These are phyloP conservation scores for Fusarium sp. DNA, from an alignment of 2,329 filamentous ascomycete genomes.

Conservation along the genomic window DNA sequence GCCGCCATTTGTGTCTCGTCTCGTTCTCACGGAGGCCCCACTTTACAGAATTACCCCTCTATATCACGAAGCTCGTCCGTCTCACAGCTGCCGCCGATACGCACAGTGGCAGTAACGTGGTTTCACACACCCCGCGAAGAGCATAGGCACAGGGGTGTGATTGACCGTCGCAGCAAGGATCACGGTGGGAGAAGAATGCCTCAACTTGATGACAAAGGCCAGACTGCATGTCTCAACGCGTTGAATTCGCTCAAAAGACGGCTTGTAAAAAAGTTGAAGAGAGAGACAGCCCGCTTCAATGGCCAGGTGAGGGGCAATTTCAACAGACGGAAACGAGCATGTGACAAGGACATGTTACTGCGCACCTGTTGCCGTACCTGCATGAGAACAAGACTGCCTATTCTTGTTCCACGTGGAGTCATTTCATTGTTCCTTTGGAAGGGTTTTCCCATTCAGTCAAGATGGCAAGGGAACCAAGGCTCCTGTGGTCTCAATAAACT, in stretches of 20 bases:
- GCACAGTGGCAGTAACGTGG: conserved; percentile 25
- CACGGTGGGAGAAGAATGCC: conserved; percentile 14
- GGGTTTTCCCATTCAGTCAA: background rate
- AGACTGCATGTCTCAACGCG: conserved; percentile 23
- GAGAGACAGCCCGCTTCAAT: conserved; percentile 1
- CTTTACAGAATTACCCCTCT: conserved; percentile 36
- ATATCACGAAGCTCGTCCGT: conserved; percentile 17
- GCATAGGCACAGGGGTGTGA: conserved; percentile 37
- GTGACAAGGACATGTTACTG: conserved; percentile 15
- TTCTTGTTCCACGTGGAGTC: conserved; percentile 39
- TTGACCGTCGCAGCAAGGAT: conserved; percentile 16
- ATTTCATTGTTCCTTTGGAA: conserved; percentile 26
- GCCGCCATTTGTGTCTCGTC: conserved; percentile 24
- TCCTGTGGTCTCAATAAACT: conserved; percentile 13
- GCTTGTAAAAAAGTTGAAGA: conserved; percentile 7
- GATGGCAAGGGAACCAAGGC: conserved; percentile 17
- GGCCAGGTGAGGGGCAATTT: background rate
- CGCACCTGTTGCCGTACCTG: conserved; percentile 37
- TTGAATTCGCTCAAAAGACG: conserved; percentile 7
- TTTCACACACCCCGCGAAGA: conserved; percentile 11
- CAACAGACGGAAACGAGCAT: conserved; percentile 10
- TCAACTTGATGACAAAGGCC: conserved; percentile 28
- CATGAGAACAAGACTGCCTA: conserved; percentile 27
- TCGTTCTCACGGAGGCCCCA: conserved; percentile 29
- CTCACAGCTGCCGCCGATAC: conserved; percentile 18